Conservation (phyloP, 495 filamentous ascomycete species). For the Neurospora intermedia region DNA sequence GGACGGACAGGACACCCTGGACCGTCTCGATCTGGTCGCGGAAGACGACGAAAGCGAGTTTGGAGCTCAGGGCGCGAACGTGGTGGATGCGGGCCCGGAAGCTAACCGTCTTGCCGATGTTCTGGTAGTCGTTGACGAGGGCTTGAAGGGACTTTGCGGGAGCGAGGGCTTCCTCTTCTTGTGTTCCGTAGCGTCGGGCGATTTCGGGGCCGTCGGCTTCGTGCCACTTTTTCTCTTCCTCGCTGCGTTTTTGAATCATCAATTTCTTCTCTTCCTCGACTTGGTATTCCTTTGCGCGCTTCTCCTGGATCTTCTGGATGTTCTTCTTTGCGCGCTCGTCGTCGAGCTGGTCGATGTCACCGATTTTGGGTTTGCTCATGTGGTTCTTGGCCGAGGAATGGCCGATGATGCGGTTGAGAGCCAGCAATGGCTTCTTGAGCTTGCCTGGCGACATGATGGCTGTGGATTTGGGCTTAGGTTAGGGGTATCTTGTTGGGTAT, state of each 20-base stretch:
- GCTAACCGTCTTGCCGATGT: slow-evolving; percentile 53
- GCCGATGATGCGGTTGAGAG: slow-evolving; percentile 33
- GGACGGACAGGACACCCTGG: slow-evolving; percentile 61
- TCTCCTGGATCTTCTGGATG: slow-evolving; percentile 32
- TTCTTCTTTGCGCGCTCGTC: slow-evolving; percentile 41
- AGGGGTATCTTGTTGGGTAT: neutral
- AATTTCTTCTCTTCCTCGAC: slow-evolving; percentile 38
- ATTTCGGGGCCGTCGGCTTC: slow-evolving; percentile 43
- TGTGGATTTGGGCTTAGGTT: neutral
- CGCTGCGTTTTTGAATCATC: slow-evolving; percentile 35
- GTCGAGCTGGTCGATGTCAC: slow-evolving; percentile 36
- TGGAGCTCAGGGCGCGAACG: slow-evolving; percentile 71
- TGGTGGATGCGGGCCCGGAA: slow-evolving; percentile 83
- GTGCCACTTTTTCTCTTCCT: slow-evolving; percentile 33
- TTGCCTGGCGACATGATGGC: slow-evolving; percentile 24
- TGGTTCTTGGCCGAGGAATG: slow-evolving; percentile 35
- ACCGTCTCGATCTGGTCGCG: slow-evolving; percentile 72
- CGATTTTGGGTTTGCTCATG: slow-evolving; percentile 33
- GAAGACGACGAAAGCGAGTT: slow-evolving; percentile 80
- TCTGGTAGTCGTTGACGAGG: slow-evolving; percentile 18
- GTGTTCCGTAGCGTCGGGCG: slow-evolving; percentile 49
- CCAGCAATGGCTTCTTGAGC: slow-evolving; percentile 32
- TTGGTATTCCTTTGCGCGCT: slow-evolving; percentile 39
- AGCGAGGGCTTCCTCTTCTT: slow-evolving; percentile 22
- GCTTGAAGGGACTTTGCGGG: slow-evolving; percentile 14